Conservation (phyloP, 129 eudicot genomes). For the Glebionis coronaria region DNA sequence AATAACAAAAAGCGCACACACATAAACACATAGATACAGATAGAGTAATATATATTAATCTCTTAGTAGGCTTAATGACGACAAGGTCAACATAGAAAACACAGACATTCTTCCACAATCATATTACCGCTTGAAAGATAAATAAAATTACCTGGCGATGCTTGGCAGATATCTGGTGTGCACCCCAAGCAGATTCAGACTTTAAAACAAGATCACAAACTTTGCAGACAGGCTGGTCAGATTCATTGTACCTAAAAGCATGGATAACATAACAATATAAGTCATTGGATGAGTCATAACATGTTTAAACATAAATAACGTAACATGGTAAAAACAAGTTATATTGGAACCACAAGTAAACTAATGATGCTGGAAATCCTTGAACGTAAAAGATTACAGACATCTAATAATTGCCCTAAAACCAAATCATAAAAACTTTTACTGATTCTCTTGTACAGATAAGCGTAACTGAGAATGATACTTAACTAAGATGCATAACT, state of each 20-base stretch:
- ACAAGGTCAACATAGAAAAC: too few species aligned
- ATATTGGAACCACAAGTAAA: too few species aligned
- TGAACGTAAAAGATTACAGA: too few species aligned
- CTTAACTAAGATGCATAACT: too few species aligned
- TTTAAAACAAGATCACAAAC: conserved; percentile 83
- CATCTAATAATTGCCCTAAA: too few species aligned
- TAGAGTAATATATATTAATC: too few species aligned
- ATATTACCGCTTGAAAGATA: background rate
- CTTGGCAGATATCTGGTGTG: conserved; percentile 84
- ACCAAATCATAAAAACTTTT: too few species aligned
- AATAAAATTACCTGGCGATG: conserved; percentile 70
- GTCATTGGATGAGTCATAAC: background rate
- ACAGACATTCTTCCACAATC: background rate
- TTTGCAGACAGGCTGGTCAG: conserved; percentile 80
- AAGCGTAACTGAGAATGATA: too few species aligned
- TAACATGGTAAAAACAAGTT: conserved; percentile 1
- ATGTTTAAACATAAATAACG: background rate
- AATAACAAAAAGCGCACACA: background rate
- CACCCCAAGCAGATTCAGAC: conserved; percentile 80
- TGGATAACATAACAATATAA: background rate
- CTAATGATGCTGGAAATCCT: too few species aligned
- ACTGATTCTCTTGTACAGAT: too few species aligned
- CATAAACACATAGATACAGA: background rate
- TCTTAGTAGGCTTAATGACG: too few species aligned
- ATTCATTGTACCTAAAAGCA: conserved; percentile 75